Conservation (phyloP, 2,329 filamentous ascomycete species). For the Hymenoscyphus occultus region DNA sequence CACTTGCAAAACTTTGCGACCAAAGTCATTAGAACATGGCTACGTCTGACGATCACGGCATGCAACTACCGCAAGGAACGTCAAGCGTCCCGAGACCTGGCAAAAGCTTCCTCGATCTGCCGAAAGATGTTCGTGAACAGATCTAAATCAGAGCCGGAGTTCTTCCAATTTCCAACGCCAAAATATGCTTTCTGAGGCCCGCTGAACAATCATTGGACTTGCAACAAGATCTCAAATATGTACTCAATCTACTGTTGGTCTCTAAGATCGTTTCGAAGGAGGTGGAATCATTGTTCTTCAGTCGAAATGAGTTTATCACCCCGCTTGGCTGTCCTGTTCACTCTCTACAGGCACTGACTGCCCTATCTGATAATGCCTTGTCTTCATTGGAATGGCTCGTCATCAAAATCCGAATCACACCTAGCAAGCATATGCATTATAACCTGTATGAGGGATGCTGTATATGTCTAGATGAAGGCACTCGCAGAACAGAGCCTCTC, state of each 20-base stretch:
- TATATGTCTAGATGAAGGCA: no score
- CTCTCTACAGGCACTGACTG: background rate
- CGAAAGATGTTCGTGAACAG: background rate
- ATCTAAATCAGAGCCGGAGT: background rate
- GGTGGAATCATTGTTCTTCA: background rate
- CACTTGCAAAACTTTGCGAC: no score
- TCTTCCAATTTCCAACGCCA: no score
- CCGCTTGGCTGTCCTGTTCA: background rate
- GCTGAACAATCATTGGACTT: no score
- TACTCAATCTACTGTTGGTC: background rate
- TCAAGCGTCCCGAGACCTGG: background rate
- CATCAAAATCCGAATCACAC: background rate
- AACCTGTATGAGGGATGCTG: no score
- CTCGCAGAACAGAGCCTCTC: no score
- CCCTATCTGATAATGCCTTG: background rate
- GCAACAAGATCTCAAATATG: background rate
- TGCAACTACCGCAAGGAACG: background rate
- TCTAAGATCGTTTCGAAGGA: background rate
- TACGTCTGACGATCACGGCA: background rate
- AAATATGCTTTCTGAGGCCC: no score
- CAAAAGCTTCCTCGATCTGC: background rate
- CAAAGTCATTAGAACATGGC: background rate
- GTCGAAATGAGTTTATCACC: background rate
- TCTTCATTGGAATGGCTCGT: background rate
- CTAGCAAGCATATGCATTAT: no score